Evolutionary conservation across 2,329 filamentous ascomycete genomes (phyloP).

Genomic region (Neonectria coccinea): DNA sequence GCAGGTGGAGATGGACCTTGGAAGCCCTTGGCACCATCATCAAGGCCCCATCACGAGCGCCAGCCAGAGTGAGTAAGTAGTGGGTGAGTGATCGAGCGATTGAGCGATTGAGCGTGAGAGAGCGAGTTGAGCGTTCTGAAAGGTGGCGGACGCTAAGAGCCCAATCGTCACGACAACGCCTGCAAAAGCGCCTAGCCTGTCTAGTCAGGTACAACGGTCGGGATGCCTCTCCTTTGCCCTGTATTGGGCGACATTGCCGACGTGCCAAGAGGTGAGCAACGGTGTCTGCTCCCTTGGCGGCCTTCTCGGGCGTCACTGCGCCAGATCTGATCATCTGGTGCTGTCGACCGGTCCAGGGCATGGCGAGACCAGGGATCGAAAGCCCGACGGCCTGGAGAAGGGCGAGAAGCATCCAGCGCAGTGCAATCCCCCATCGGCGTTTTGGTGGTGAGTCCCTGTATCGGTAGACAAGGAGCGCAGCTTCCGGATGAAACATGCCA

Average conservation of each 20-base stretch:
- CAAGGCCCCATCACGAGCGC: slow-evolving; percentile 22
- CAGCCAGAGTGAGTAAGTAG: background rate
- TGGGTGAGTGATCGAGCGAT: too few species aligned
- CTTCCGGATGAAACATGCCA: slow-evolving; percentile 22
- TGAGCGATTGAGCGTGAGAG: too few species aligned
- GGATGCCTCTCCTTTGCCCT: slow-evolving; percentile 28
- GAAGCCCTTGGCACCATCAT: slow-evolving; percentile 19
- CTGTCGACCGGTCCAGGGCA: background rate
- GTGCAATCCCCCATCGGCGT: slow-evolving; percentile 6
- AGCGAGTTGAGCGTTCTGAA: background rate
- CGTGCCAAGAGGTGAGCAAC: slow-evolving; percentile 29
- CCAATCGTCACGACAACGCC: slow-evolving; percentile 43
- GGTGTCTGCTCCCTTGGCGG: slow-evolving; percentile 3
- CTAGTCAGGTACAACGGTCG: slow-evolving; percentile 8
- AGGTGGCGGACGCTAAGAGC: slow-evolving; percentile 1
- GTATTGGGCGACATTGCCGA: slow-evolving; percentile 39
- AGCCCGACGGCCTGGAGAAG: slow-evolving; percentile 3
- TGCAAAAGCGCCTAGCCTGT: slow-evolving; percentile 8
- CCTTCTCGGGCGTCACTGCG: slow-evolving; percentile 33
- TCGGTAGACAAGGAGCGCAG: slow-evolving; percentile 3
- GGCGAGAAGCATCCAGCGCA: slow-evolving; percentile 2
- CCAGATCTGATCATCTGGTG: slow-evolving; percentile 35
- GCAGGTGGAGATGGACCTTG: slow-evolving; percentile 29
- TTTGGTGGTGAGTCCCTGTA: slow-evolving; percentile 1
- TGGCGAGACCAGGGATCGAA: slow-evolving; percentile 10